These are phyloP conservation scores for Lentithecium fluviatile DNA, from an alignment of 495 filamentous ascomycete genomes.

Conservation along the genomic window DNA sequence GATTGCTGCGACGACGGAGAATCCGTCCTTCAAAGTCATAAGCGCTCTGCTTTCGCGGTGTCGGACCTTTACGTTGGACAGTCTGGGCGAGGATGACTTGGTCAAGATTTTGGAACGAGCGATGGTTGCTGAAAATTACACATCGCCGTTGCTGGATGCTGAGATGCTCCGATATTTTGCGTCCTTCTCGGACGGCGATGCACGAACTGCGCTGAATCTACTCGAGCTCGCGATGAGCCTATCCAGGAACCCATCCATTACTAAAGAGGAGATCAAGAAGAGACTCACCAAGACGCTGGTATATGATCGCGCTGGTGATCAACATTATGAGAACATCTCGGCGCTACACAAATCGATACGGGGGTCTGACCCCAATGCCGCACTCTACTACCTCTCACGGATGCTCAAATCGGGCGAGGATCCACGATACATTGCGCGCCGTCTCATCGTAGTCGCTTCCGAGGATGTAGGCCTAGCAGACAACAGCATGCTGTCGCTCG, in stretches of 20 bases:
- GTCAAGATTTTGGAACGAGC: constrained; percentile 72
- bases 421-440: constrained; percentile 83
- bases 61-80: constrained; percentile 80
- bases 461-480: constrained; percentile 93
- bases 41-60: constrained; percentile 85
- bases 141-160: constrained; percentile 62
- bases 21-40: constrained; percentile 92
- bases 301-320: constrained; percentile 91
- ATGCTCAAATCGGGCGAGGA: constrained; percentile 98
- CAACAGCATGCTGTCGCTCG: constrained; percentile 77
- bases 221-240: constrained; percentile 78
- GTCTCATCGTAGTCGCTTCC: constrained; percentile 86
- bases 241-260: constrained; percentile 53
- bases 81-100: constrained; percentile 70
- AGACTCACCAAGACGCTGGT: constrained; percentile 85
- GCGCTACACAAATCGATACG: constrained; percentile 96
- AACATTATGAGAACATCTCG: constrained; percentile 94
- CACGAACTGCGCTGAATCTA: constrained; percentile 86
- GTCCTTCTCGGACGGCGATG: constrained; percentile 86
- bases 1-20: constrained; percentile 95
- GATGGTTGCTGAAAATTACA: constrained; percentile 44
- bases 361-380: constrained; percentile 79
- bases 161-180: constrained; percentile 79
- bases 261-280: constrained; percentile 68
- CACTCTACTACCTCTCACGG: constrained; percentile 88